A percentile compares a stretch with the other conserved stretches of the same genome.
phyloP scores from a whole-genome alignment of 78 protist genomes.

The Dictyostelium citrinum region DNA sequence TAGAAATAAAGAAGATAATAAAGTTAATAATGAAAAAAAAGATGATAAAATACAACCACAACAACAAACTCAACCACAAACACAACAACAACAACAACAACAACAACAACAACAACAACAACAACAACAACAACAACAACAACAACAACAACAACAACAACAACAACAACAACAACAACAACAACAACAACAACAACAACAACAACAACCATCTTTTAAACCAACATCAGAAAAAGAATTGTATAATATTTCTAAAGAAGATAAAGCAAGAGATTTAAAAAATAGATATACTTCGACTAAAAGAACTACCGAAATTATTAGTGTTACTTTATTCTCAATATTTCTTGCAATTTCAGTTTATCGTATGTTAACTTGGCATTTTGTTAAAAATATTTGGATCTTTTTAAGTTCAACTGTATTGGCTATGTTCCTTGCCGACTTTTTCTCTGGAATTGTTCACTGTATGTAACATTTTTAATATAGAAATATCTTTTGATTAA shows the following conservation, averaged over 20 bases:
- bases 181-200: background rate
- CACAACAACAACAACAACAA: no score
- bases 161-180: no score
- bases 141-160: no score
- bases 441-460: slow-evolving; percentile 77
- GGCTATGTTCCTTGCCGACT: slow-evolving; percentile 74
- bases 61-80: no score
- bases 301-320: slow-evolving; percentile 35
- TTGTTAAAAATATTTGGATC: slow-evolving; percentile 57
- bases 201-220: background rate
- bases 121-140: background rate
- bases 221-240: slow-evolving; percentile 5
- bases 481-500: background rate
- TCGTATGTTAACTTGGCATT: slow-evolving; percentile 33
- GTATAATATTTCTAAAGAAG: background rate
- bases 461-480: background rate
- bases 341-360: slow-evolving; percentile 20
- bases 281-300: slow-evolving; percentile 44
- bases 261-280: slow-evolving; percentile 35
- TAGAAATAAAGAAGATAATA: background rate
- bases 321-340: slow-evolving; percentile 12
- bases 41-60: background rate
- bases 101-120: background rate
- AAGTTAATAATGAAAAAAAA: background rate
- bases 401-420: slow-evolving; percentile 39